Conservation (phyloP, 352 stramenopile genomes). For the Blastocystis sp. region DNA sequence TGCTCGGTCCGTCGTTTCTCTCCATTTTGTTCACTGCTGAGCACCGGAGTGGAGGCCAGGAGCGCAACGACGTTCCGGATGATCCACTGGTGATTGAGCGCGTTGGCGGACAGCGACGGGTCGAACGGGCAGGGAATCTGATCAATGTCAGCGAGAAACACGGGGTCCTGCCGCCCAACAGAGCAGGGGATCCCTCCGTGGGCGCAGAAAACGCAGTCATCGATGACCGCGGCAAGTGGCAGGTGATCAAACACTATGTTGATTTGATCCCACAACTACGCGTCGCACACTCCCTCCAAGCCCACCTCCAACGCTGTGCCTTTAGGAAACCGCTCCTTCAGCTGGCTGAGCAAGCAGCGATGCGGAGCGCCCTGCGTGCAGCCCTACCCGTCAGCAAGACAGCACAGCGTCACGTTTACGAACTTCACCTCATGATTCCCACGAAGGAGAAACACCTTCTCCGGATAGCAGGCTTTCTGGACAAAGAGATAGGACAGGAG, state of each 20-base stretch:
- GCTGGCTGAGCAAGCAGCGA: constrained; percentile 82
- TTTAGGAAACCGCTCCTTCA: constrained; percentile 79
- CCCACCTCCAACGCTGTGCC: constrained; percentile 77
- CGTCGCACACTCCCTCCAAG: too few relatives aligned
- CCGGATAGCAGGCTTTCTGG: constrained; percentile 83
- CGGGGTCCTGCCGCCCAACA: not conserved
- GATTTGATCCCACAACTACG: constrained; percentile 76
- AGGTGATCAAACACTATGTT: constrained; percentile 86
- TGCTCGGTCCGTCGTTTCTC: constrained; percentile 78
- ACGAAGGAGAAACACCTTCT: constrained; percentile 81
- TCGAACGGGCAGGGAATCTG: constrained; percentile 34
- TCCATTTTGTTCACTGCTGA: constrained; percentile 80
- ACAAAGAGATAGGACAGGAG: constrained; percentile 85
- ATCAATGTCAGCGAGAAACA: constrained; percentile 12
- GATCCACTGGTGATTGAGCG: constrained; percentile 51
- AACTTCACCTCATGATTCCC: constrained; percentile 85
- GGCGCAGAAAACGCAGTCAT: constrained; percentile 89
- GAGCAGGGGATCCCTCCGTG: constrained; percentile 83
- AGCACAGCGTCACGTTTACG: constrained; percentile 73
- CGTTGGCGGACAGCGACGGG: constrained; percentile 69
- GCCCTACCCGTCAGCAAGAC: constrained; percentile 73
- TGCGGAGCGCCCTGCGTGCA: constrained; percentile 83
- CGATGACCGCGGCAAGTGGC: constrained; percentile 81
- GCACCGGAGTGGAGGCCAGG: constrained; percentile 69
- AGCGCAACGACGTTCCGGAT: too few relatives aligned